Base-by-base conservation (phyloP, 208 protist genomes). In the Wallacemonas collosoma region DNA sequence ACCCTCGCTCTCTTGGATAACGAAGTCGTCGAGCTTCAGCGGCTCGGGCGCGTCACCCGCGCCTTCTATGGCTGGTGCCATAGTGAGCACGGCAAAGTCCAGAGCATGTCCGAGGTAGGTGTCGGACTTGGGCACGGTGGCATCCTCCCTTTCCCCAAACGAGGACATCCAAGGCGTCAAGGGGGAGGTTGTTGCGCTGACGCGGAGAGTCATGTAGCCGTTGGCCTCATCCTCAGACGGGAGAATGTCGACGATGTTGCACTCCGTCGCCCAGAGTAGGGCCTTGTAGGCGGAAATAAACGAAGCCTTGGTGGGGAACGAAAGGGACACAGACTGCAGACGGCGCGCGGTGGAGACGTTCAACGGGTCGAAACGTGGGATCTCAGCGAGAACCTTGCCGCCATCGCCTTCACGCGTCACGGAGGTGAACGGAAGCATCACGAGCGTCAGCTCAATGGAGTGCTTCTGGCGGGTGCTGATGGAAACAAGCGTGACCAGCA, bases 221-320 rank as follows among this genome's bases (percentile, higher is more conserved):
- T 57, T 72, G 9, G 65, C 74, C 47, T 80, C 74, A 26, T 71
- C 64, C 39, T 65, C 50, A 40, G 55, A 12, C 14, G 69, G 69
- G 44, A 65, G 54, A 56, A 83, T 73, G 48, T 86, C 79, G 9
- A 86, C 76, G 66, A 92, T 88, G 75, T 93, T 91, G 79, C 87
- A 88, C 78, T 93, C 88, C 48, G 84, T 93, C 47, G 88, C 87
- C 88, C 90, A 95, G 44, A 95, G 75, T 6, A 95, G 77, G 41
- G 90, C 79, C 71, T 85, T 86, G 81, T 93, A 95, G 56, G 90
- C 90, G 38, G 85, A 87, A 62, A 95, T 75, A 77, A 95, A 93
- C 48, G 88, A 77, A 35, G 70, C 75, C 64, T 87, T 80, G 7
- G 88, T 90, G 43, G 85, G 79, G 73, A 95, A 95, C 17, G 86